A percentile compares a stretch with the other conserved stretches of the same genome.
phyloP scores from a whole-genome alignment of 2,329 filamentous ascomycete species.

The Fusarium proliferatum region DNA sequence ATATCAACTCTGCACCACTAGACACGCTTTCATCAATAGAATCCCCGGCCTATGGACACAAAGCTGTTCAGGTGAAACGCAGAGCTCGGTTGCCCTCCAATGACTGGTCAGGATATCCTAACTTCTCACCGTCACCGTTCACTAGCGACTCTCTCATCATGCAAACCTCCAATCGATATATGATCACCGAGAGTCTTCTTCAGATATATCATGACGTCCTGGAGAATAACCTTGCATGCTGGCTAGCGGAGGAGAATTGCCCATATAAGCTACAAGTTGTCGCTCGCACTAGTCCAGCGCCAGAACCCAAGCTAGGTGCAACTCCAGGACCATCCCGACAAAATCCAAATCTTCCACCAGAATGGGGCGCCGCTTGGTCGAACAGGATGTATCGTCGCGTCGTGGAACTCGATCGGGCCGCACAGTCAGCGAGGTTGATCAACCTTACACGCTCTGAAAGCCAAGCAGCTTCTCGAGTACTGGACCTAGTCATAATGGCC shows the following conservation, averaged over 20 bases:
- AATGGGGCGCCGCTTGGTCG: not conserved
- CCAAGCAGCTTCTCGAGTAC: not conserved
- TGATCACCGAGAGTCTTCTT: not conserved
- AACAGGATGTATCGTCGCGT: not conserved
- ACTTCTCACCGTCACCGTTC: not conserved
- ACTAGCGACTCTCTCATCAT: not conserved
- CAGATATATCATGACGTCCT: not conserved
- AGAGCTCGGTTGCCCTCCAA: not conserved
- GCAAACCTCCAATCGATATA: not conserved
- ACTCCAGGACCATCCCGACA: not conserved
- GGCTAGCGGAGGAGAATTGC: not conserved
- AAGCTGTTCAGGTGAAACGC: not conserved
- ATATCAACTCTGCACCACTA: not conserved
- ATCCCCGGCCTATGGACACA: fast-evolving
- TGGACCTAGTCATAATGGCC: fast-evolving
- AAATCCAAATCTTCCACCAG: not conserved
- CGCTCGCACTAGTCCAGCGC: not conserved
- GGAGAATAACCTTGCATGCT: not conserved
- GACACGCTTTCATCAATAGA: not conserved
- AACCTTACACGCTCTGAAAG: fast-evolving
- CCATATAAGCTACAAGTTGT: not conserved
- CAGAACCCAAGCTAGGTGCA: fast-evolving
- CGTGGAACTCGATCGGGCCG: not conserved
- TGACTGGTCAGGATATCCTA: not conserved
- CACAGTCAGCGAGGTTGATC: not conserved